Conservation (phyloP, 352 stramenopile species). For the Pythium vanterpoolii region DNA sequence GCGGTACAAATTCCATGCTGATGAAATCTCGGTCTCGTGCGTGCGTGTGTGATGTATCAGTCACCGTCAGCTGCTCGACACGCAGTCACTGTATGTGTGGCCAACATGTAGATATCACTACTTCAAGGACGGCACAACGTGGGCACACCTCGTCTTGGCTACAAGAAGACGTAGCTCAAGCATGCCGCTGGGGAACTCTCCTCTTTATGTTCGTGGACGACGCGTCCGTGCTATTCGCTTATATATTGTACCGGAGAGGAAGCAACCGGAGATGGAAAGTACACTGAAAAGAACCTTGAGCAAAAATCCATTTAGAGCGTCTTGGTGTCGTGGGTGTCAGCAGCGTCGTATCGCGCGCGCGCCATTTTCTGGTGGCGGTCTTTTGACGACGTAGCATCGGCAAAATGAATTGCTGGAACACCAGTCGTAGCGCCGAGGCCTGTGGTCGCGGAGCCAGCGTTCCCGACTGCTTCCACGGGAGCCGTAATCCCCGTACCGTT, state of each 20-base stretch:
- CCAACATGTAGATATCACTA: too few species aligned
- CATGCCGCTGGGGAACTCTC: slow-evolving; percentile 56
- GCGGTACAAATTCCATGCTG: too few species aligned
- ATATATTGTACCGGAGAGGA: too few species aligned
- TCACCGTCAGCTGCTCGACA: too few species aligned
- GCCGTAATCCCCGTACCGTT: slow-evolving; percentile 74
- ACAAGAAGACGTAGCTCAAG: slow-evolving; percentile 85
- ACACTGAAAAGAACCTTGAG: background rate
- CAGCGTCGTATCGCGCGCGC: slow-evolving; percentile 55
- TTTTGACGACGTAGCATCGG: slow-evolving; percentile 51
- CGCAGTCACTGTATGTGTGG: too few species aligned
- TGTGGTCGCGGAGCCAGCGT: slow-evolving; percentile 39
- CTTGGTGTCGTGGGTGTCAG: slow-evolving; percentile 14
- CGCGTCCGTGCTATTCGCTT: background rate
- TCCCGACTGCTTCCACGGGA: slow-evolving; percentile 45
- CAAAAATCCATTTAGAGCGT: background rate
- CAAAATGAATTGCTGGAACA: slow-evolving; percentile 38
- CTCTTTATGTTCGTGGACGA: slow-evolving; percentile 16
- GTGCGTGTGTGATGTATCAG: too few species aligned
- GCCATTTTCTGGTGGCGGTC: slow-evolving; percentile 60
- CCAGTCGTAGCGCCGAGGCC: slow-evolving; percentile 47
- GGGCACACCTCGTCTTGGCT: slow-evolving; percentile 63
- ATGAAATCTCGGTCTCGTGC: too few species aligned
- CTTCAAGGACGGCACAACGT: slow-evolving; percentile 81
- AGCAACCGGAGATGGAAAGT: background rate